Conservation (phyloP, 179 eudicot genomes). For the Vitellaria paradoxa region DNA sequence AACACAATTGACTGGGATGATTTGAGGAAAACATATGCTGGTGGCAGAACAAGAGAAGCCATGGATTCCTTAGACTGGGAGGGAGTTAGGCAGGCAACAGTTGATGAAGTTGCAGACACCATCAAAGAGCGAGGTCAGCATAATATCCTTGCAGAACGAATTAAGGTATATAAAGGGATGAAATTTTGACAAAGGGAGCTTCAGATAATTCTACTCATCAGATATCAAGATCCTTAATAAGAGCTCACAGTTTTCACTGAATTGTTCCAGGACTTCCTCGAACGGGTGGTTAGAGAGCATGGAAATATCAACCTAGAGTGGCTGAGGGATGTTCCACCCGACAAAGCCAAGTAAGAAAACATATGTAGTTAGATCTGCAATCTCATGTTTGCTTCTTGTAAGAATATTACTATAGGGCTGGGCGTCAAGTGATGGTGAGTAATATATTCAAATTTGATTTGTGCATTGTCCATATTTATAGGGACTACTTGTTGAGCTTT, state of each 20-base stretch:
- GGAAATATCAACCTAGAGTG: constrained; percentile 70
- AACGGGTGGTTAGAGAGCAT: constrained; percentile 66
- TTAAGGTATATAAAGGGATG: constrained; percentile 40
- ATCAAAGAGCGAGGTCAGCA: constrained; percentile 79
- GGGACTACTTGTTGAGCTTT: constrained; percentile 81
- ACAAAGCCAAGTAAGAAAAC: constrained; percentile 53
- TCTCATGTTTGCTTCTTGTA: no score
- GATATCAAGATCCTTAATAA: background rate
- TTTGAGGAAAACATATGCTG: constrained; percentile 41
- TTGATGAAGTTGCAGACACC: constrained; percentile 55
- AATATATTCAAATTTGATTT: constrained; percentile 36
- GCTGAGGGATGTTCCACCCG: constrained; percentile 79
- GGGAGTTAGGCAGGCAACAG: constrained; percentile 60
- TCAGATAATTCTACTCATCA: background rate
- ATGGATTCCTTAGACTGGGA: constrained; percentile 79
- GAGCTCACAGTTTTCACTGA: constrained; percentile 16
- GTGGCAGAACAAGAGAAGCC: constrained; percentile 35
- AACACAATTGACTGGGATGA: constrained; percentile 31
- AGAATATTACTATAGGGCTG: constrained; percentile 19
- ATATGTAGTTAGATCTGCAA: no score
- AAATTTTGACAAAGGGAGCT: background rate
- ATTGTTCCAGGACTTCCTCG: constrained; percentile 56
- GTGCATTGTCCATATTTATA: constrained; percentile 58
- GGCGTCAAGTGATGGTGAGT: no score
- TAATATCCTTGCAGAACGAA: constrained; percentile 68